Base-by-base conservation (phyloP, 345 rosid species). In the Lepidium didymum region DNA sequence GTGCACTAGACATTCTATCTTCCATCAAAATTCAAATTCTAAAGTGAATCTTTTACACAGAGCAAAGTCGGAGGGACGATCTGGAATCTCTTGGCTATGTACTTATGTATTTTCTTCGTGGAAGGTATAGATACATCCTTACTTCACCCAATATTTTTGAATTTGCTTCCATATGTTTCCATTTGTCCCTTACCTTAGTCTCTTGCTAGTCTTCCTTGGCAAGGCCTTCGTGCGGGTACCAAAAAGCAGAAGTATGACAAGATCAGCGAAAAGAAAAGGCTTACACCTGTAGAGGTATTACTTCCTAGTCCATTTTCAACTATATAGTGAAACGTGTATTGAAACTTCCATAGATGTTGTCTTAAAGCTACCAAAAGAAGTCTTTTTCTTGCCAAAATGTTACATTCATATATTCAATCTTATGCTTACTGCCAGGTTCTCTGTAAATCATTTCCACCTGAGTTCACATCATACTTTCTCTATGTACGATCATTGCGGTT, bases 11-110 rank as follows among this genome's bases (percentile, higher is more conserved):
- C 61, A 51, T 43, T 41, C 16, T 18, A 16, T 56, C 6, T 19
- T 62, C 42, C 14, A 25, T 73, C 1, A 13, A 11, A 18, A 11
- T 16, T 31, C 44, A 25, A 60, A 41, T 46, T 31, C 12, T 77
- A 35, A 76, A 53, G 29, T 33, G 60, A 52, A 10, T 46, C 43
- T 43, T 68, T 51, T 54, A 47, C 38, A 45, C 81, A 90, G 96
- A 95, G 76, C 99, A 95, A 86, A 95, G 99, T 82, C 80, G 99
- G 81, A 85, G 99, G 75, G 99, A 93, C 81, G 97, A 91, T 85
- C 85, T 95, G 78, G 99, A 93, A 78, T 95, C 97, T 67, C 96
- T 95, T 60, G 97, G 99, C 70, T 94, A 91, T 52, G 96, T 94
- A 75, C 96, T 94, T 31, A 94, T 94, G 97, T 91, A 94, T 81